Evolutionary conservation across 805 yeast genomes (phyloP).

Genomic region (Soucietia sequanensis): DNA sequence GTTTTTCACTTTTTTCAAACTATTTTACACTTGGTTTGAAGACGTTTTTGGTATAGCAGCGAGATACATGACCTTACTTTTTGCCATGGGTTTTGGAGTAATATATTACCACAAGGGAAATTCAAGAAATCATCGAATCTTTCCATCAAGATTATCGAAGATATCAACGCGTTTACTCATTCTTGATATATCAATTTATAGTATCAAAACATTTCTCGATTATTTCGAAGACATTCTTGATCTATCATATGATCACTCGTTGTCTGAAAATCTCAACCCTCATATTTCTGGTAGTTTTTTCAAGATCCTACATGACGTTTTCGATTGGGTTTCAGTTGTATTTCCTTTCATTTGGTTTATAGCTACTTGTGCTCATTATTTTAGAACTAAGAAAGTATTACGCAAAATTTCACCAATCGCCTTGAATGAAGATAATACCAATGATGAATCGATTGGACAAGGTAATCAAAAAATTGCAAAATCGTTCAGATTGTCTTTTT

Average conservation of each 20-base stretch:
- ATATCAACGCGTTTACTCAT: constrained; percentile 7
- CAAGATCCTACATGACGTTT: neutral
- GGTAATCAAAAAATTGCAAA: constrained; percentile 15
- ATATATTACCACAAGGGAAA: constrained; percentile 23
- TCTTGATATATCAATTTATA: no score
- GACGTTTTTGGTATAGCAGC: no score
- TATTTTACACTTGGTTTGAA: no score
- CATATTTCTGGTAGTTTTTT: neutral
- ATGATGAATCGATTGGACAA: no score
- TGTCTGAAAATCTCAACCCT: neutral
- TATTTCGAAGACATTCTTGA: neutral
- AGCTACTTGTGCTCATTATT: neutral
- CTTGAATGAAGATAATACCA: constrained; percentile 10
- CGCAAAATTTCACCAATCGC: constrained; percentile 27
- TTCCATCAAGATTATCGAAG: constrained; percentile 14
- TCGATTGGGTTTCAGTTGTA: neutral
- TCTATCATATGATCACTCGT: neutral
- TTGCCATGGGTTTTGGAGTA: constrained; percentile 38
- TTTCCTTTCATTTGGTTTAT: neutral
- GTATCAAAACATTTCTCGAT: no score
- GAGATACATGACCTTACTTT: constrained; percentile 20
- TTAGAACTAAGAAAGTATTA: constrained; percentile 24
- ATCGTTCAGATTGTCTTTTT: constrained; percentile 26
- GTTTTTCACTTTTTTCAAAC: no score
- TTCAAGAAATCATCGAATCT: constrained; percentile 19